phyloP scores from a whole-genome alignment of 139 green algal species.

The Tetraselmis striata region DNA sequence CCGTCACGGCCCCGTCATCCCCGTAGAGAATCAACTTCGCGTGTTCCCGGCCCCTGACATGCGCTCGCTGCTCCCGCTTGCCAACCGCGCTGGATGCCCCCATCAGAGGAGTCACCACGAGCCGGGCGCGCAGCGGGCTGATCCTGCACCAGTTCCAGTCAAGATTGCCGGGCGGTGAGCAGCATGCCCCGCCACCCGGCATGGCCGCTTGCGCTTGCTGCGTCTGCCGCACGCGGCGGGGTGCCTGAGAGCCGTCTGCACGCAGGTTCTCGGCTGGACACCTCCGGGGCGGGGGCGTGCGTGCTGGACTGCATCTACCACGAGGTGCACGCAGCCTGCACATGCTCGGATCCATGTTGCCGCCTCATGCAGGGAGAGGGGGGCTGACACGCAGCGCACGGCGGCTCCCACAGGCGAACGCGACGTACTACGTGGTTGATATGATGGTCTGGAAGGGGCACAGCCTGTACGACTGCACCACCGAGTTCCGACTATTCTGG shows the following conservation, averaged over 20 bases:
- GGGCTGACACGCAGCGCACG: neutral
- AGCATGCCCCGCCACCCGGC: too few species aligned
- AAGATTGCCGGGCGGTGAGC: constrained; percentile 28
- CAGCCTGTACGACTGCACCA: constrained; percentile 64
- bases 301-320: constrained; percentile 85
- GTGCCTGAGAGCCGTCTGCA: neutral
- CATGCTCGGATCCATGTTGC: neutral
- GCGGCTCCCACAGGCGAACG: neutral
- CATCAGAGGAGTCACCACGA: constrained; percentile 37
- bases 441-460: constrained; percentile 83
- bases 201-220: too few species aligned
- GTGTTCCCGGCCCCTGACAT: too few species aligned
- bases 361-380: neutral
- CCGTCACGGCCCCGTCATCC: neutral
- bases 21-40: too few species aligned
- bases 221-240: constrained; percentile 53
- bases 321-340: constrained; percentile 15
- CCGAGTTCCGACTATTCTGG: constrained; percentile 83
- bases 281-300: constrained; percentile 38
- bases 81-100: constrained; percentile 36
- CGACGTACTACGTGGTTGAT: constrained; percentile 61
- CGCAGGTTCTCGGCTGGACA: neutral
- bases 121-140: constrained; percentile 32
- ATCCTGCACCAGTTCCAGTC: constrained; percentile 56
- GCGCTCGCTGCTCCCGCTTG: constrained; percentile 54